These are phyloP conservation scores for Actinomortierella ambigua DNA, from an alignment of 371 early-diverging fungal species.

Conservation along the genomic window DNA sequence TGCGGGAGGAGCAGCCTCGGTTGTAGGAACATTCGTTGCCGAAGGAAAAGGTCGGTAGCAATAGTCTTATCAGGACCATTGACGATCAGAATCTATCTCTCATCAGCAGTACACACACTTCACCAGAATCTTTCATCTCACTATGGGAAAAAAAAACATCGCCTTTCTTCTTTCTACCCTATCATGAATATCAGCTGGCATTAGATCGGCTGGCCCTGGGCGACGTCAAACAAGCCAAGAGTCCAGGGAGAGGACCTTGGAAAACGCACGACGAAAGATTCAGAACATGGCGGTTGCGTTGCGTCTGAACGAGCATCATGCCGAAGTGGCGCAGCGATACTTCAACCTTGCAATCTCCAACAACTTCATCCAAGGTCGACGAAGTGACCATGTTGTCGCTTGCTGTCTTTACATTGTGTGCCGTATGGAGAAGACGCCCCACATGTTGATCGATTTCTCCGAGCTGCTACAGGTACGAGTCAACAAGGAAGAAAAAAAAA, in stretches of 20 bases:
- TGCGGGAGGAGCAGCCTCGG: slow-evolving; percentile 82
- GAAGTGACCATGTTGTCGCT: slow-evolving; percentile 84
- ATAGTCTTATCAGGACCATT: neutral
- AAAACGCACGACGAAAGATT: slow-evolving; percentile 68
- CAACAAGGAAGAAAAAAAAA: too few relatives aligned
- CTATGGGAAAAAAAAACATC: neutral
- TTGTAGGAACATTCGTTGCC: slow-evolving; percentile 81
- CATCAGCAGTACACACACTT: neutral
- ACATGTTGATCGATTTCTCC: slow-evolving; percentile 99
- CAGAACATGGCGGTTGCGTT: slow-evolving; percentile 71
- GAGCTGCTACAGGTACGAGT: slow-evolving; percentile 77
- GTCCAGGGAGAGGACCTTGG: slow-evolving; percentile 73
- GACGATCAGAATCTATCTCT: neutral
- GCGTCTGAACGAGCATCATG: slow-evolving; percentile 75
- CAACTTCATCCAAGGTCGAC: slow-evolving; percentile 94
- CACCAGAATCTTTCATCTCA: neutral
- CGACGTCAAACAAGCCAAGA: slow-evolving; percentile 61
- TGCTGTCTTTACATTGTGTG: slow-evolving; percentile 98
- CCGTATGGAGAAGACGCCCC: slow-evolving; percentile 86
- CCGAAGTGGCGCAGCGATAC: slow-evolving; percentile 90
- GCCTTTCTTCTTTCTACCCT: slow-evolving; percentile 10
- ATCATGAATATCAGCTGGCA: slow-evolving; percentile 53
- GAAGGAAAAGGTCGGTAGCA: slow-evolving; percentile 55
- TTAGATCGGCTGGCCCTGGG: slow-evolving; percentile 60
- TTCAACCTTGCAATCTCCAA: slow-evolving; percentile 93